A percentile compares a stretch with the other conserved stretches of the same genome.
Evolutionary conservation across 2,329 filamentous ascomycete genomes (phyloP).

Genomic region (Arthrobotrys entomopaga): DNA sequence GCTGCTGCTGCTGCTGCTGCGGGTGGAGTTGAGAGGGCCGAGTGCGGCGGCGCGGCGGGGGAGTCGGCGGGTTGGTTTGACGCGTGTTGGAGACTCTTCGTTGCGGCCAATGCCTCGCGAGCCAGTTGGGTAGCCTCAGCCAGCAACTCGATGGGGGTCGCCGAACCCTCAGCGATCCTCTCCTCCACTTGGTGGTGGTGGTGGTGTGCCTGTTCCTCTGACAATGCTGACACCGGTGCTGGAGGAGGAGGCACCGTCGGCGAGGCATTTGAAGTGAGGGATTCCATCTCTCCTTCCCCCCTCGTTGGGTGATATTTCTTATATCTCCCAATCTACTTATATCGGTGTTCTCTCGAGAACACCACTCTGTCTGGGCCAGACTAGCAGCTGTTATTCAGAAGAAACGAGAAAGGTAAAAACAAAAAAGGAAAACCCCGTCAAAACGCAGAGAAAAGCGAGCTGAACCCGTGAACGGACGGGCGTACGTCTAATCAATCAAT

Average conservation of each 20-base stretch:
- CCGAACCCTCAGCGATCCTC: conserved; percentile 23
- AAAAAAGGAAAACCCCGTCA: too few species aligned
- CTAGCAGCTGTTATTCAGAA: conserved; percentile 2
- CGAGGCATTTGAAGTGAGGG: conserved; percentile 6
- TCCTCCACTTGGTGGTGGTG: conserved; percentile 2
- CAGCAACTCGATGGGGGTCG: conserved; percentile 45
- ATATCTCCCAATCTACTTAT: background rate
- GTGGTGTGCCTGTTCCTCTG: too few species aligned
- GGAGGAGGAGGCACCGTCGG: conserved; percentile 3
- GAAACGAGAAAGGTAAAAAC: background rate
- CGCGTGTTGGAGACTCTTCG: conserved; percentile 26
- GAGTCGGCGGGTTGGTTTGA: conserved; percentile 34
- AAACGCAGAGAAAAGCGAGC: too few species aligned
- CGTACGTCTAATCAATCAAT: background rate
- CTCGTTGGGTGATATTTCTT: background rate
- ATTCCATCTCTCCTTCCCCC: conserved; percentile 26
- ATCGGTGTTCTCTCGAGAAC: background rate
- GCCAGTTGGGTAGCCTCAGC: conserved; percentile 52
- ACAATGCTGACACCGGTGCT: background rate
- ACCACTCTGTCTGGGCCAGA: background rate
- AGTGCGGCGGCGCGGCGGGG: conserved; percentile 2
- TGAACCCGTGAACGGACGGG: background rate
- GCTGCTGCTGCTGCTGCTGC: background rate
- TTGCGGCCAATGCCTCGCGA: conserved; percentile 53
- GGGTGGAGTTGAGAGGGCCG: background rate